These are phyloP conservation scores for Coelastrella sp. DNA, from an alignment of 139 green algal genomes.

Conservation along the genomic window DNA sequence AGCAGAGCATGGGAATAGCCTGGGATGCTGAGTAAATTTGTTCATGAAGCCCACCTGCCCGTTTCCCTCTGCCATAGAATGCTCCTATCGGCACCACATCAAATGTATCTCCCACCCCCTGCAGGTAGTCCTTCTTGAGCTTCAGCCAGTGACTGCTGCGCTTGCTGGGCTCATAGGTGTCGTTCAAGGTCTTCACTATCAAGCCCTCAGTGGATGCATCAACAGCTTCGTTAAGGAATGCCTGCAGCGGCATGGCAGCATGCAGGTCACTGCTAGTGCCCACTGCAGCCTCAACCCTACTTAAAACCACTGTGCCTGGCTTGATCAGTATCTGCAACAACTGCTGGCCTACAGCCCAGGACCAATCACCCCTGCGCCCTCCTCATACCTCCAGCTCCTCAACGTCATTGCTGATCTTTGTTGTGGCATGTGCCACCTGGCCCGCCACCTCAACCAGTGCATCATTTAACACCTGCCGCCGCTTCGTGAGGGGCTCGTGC, in stretches of 20 bases:
- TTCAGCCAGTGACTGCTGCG: slow-evolving; percentile 94
- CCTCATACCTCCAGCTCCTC: slow-evolving; percentile 85
- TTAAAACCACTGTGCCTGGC: no score
- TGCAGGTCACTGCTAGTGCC: not conserved
- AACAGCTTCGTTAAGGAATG: slow-evolving; percentile 94
- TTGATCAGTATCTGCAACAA: not conserved
- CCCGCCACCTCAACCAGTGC: slow-evolving; percentile 74
- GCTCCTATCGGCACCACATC: slow-evolving; percentile 94
- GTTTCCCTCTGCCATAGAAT: slow-evolving; percentile 72
- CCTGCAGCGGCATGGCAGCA: slow-evolving; percentile 43
- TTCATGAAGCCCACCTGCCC: not conserved
- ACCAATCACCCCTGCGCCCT: not conserved
- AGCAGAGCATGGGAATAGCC: no score
- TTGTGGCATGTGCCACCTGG: slow-evolving; percentile 85
- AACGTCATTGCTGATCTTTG: slow-evolving; percentile 82
- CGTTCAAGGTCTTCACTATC: slow-evolving; percentile 94
- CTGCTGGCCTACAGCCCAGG: not conserved
- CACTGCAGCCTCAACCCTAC: no score
- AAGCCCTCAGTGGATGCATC: slow-evolving; percentile 92
- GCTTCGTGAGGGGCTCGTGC: slow-evolving; percentile 75
- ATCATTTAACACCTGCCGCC: slow-evolving; percentile 81
- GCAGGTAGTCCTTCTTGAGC: slow-evolving; percentile 99
- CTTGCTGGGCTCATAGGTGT: slow-evolving; percentile 92
- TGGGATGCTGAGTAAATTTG: no score
- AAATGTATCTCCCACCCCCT: slow-evolving; percentile 94